Evolutionary conservation across 2,329 filamentous ascomycete genomes (phyloP).

Genomic region (Calonectria honghensis): DNA sequence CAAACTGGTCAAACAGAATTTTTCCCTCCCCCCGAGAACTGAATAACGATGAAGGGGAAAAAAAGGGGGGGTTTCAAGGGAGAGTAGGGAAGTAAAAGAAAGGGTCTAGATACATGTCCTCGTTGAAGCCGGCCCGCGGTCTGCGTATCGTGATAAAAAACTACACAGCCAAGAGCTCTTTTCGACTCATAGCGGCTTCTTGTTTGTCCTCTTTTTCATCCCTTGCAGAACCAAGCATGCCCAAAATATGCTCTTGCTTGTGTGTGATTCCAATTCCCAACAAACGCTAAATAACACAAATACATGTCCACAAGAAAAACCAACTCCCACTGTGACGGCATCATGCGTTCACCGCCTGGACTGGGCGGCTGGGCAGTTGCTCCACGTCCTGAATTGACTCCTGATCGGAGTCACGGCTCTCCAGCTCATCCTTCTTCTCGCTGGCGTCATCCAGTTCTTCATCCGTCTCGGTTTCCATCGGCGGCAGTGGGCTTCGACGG

Average conservation of each 20-base stretch:
- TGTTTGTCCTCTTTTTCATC: slow-evolving; percentile 33
- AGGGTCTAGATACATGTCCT: slow-evolving; percentile 54
- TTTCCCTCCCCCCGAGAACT: slow-evolving; percentile 29
- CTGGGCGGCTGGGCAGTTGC: slow-evolving; percentile 55
- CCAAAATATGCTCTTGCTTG: slow-evolving; percentile 37
- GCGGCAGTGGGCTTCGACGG: slow-evolving; percentile 72
- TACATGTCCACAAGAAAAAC: slow-evolving; percentile 43
- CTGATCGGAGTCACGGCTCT: slow-evolving; percentile 54
- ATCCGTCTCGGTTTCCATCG: slow-evolving; percentile 66
- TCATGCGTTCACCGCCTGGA: slow-evolving; percentile 61
- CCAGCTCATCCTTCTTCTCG: slow-evolving; percentile 55
- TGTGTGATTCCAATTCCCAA: slow-evolving; percentile 42
- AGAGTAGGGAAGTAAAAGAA: slow-evolving; percentile 42
- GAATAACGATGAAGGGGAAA: slow-evolving; percentile 43
- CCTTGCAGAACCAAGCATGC: slow-evolving; percentile 35
- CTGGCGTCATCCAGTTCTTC: slow-evolving; percentile 47
- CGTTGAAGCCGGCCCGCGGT: slow-evolving; percentile 40
- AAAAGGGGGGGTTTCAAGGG: slow-evolving; percentile 42
- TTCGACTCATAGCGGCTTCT: slow-evolving; percentile 30
- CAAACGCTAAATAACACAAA: slow-evolving; percentile 55
- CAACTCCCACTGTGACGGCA: slow-evolving; percentile 19
- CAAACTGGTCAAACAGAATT: slow-evolving; percentile 32
- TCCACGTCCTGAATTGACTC: slow-evolving; percentile 56
- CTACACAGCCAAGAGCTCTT: slow-evolving; percentile 28
- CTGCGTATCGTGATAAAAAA: slow-evolving; percentile 35